Conservation (phyloP, 2,329 filamentous ascomycete genomes). For the Juglanconis juglandina region DNA sequence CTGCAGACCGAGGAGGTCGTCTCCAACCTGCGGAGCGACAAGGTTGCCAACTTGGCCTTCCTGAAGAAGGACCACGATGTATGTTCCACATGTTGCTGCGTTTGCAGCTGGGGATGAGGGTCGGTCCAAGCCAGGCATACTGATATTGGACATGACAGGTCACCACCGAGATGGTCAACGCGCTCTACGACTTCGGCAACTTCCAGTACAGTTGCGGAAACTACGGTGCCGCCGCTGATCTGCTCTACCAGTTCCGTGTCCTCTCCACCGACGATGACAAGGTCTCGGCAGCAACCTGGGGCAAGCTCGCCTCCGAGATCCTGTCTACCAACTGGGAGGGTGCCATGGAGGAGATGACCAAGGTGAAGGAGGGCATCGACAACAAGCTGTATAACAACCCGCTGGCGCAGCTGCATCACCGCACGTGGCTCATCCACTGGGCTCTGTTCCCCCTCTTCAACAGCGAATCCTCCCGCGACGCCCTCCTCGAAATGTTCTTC, state of each 20-base stretch:
- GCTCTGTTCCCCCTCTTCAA: slow-evolving; percentile 98
- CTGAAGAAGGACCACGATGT: slow-evolving; percentile 94
- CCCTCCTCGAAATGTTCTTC: slow-evolving; percentile 94
- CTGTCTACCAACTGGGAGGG: slow-evolving; percentile 92
- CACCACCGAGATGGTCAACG: slow-evolving; percentile 91
- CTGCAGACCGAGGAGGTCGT: slow-evolving; percentile 87
- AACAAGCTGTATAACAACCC: slow-evolving; percentile 94
- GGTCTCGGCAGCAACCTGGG: slow-evolving; percentile 93
- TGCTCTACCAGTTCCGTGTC: slow-evolving; percentile 96
- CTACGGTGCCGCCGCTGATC: slow-evolving; percentile 83
- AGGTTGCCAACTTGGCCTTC: slow-evolving; percentile 97
- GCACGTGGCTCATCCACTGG: slow-evolving; percentile 98
- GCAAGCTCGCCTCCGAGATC: slow-evolving; percentile 95
- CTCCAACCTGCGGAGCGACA: slow-evolving; percentile 87
- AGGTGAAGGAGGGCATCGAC: slow-evolving; percentile 89
- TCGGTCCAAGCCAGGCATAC: neutral
- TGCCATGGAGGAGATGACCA: slow-evolving; percentile 84
- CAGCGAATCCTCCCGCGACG: slow-evolving; percentile 85
- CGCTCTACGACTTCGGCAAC: slow-evolving; percentile 90
- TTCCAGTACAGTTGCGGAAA: slow-evolving; percentile 98
- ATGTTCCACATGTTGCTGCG: slow-evolving; percentile 32
- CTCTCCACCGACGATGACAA: slow-evolving; percentile 98
- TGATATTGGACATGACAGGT: slow-evolving; percentile 46
- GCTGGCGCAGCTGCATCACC: slow-evolving; percentile 90
- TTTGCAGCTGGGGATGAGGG: slow-evolving; percentile 15